Evolutionary conservation across 306 rosid genomes (phyloP), one percentile per base, ranked within the genome.

Genomic region (Senna siamea): DNA sequence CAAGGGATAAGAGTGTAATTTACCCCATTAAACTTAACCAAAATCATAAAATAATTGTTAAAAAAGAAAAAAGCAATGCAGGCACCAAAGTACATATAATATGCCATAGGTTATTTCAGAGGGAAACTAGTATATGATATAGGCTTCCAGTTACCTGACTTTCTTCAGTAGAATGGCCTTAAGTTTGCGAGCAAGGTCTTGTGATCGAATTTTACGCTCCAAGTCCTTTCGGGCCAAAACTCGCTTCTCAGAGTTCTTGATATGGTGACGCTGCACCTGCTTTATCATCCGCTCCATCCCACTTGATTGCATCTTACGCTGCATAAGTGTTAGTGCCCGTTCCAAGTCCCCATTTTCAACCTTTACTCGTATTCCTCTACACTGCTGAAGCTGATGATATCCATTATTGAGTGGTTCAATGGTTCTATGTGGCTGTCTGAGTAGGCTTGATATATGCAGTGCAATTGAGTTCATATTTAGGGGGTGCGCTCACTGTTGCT

Each of bases 181-280:
- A 61, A 94, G 94, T 81, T 91, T 91, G 82, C 82, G 86, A 8
- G 96, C 89, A 9, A 91, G 88, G 40, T 94, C 93, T 70, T 89
- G 86, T 7, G 96, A 89, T 18, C 76, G 85, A 47, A 94, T 28
- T 77, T 66, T 89, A 10, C 63, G 85, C 79, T 91, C 87, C 70
- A 94, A 81, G 34, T 63, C 81, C 83, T 91, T 89, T 59, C 78
- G 76, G 10, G 98, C 95, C 80, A 91, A 75, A 38, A 89, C 80
- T 5, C 96, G 93, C 83, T 89, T 94, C 89, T 91, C 96, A 5
- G 97, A 94, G 85, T 91, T 91, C 85, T 94, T 94, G 66, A 94
- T 66, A 69, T 94, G 97, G 78, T 80, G 86, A 38, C 77, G 81
- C 66, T 86, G 93, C 76, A 84, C 89, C 0, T 22, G 62, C 87